Conservation (phyloP, 176 grass and related monocot species). For the Bothriochloa decipiens region DNA sequence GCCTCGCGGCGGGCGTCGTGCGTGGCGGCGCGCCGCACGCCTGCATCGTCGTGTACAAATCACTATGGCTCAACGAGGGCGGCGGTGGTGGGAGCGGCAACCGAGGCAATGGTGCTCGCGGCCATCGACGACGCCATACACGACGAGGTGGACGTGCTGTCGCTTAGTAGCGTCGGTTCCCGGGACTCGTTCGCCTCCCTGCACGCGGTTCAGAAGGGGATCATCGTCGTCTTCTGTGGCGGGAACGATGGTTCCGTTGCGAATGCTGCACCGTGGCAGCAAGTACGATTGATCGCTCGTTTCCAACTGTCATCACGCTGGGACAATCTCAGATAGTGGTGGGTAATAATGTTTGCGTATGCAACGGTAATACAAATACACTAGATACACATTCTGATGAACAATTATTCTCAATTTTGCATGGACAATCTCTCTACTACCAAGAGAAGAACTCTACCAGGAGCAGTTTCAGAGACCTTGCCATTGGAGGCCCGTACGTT, state of each 20-base stretch:
- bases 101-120: background rate
- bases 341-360: too few species aligned
- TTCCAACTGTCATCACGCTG: too few species aligned
- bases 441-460: background rate
- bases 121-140: slow-evolving; percentile 45
- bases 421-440: slow-evolving; percentile 43
- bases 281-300: too few species aligned
- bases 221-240: background rate
- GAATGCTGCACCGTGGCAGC: too few species aligned
- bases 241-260: too few species aligned
- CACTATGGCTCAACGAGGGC: background rate
- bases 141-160: slow-evolving; percentile 33
- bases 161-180: rapidly evolving
- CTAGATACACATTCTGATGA: too few species aligned
- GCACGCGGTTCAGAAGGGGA: slow-evolving; percentile 37
- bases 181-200: slow-evolving; percentile 4
- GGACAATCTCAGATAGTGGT: too few species aligned
- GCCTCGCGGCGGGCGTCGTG: too few species aligned
- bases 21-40: background rate
- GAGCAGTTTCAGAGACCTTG: background rate
- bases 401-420: background rate
- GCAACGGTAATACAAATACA: too few species aligned
- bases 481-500: background rate
- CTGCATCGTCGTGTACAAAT: slow-evolving; percentile 31
- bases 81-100: background rate